These are phyloP conservation scores for Heteromeles arbutifolia DNA, from an alignment of 306 rosid genomes.

Conservation along the genomic window DNA sequence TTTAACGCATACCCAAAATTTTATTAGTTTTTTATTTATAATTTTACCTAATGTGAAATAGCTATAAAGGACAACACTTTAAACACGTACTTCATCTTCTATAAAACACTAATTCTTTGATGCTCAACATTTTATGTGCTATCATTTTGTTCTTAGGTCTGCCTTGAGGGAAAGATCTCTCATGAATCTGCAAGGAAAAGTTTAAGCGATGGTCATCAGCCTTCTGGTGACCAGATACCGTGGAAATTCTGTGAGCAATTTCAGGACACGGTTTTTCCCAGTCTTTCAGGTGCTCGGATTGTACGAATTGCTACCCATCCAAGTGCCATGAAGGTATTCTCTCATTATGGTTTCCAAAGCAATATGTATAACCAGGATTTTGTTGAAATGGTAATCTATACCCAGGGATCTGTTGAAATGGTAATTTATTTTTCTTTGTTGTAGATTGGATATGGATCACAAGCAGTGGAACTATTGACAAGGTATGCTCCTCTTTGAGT, in stretches of 20 bases:
- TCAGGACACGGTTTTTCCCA: slow-evolving; percentile 77
- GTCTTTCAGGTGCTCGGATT: slow-evolving; percentile 91
- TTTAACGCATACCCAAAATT: background rate
- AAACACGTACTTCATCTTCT: background rate
- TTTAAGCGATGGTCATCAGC: slow-evolving; percentile 75
- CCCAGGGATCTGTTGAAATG: background rate
- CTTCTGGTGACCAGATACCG: slow-evolving; percentile 90
- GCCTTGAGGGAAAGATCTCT: slow-evolving; percentile 90
- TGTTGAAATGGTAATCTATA: background rate
- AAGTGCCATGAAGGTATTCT: slow-evolving; percentile 77
- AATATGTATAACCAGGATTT: background rate
- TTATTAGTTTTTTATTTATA: background rate
- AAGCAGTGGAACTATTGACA: slow-evolving; percentile 87
- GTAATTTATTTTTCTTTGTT: slow-evolving; percentile 3
- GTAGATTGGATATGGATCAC: slow-evolving; percentile 95
- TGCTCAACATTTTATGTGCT: slow-evolving; percentile 3
- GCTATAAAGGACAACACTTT: background rate
- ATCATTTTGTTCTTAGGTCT: slow-evolving; percentile 40
- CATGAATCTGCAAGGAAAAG: slow-evolving; percentile 69
- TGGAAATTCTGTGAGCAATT: slow-evolving; percentile 95
- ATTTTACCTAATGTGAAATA: background rate
- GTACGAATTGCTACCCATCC: slow-evolving; percentile 99
- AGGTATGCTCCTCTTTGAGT: slow-evolving; percentile 50
- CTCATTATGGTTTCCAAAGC: slow-evolving; percentile 2
- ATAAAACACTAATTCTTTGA: background rate